Percentiles rank a stretch among this genome's conserved stretches.
Conservation (phyloP, 1,139 yeast species). For the Blastobotrys raffinosifermentans region DNA sequence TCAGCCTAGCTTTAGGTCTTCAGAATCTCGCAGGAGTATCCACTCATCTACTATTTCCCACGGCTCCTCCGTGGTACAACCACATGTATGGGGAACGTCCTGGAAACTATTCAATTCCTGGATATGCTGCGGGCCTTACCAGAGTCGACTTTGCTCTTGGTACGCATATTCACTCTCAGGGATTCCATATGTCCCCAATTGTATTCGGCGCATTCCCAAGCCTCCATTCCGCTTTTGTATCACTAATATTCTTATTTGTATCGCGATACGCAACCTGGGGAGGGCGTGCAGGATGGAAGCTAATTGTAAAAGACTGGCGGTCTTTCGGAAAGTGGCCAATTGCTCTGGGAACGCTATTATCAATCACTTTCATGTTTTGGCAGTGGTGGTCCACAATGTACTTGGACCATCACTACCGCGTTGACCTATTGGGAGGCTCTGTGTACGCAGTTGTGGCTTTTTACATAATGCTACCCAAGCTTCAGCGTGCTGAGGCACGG, state of each 20-base stretch:
- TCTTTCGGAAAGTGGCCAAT: constrained; percentile 21
- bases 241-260: constrained; percentile 46
- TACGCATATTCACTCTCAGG: constrained; percentile 54
- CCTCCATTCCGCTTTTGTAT: constrained; percentile 59
- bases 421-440: constrained; percentile 53
- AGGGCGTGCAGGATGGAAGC: constrained; percentile 26
- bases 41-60: constrained; percentile 57
- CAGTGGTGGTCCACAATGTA: constrained; percentile 79
- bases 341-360: constrained; percentile 31
- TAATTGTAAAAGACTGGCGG: neutral
- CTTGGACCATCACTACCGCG: constrained; percentile 64
- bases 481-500: constrained; percentile 6
- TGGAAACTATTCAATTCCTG: constrained; percentile 55
- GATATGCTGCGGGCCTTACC: constrained; percentile 65
- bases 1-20: constrained; percentile 48
- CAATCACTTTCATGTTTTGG: constrained; percentile 40
- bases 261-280: constrained; percentile 38
- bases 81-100: constrained; percentile 47
- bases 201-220: constrained; percentile 71
- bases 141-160: constrained; percentile 60
- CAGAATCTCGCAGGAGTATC: constrained; percentile 56
- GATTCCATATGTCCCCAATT: constrained; percentile 61
- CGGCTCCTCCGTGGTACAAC: constrained; percentile 70
- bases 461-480: constrained; percentile 31
- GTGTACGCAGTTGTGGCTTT: constrained; percentile 44